These are phyloP conservation scores for Torulaspora maleeae DNA, from an alignment of 805 yeast species.

Conservation along the genomic window DNA sequence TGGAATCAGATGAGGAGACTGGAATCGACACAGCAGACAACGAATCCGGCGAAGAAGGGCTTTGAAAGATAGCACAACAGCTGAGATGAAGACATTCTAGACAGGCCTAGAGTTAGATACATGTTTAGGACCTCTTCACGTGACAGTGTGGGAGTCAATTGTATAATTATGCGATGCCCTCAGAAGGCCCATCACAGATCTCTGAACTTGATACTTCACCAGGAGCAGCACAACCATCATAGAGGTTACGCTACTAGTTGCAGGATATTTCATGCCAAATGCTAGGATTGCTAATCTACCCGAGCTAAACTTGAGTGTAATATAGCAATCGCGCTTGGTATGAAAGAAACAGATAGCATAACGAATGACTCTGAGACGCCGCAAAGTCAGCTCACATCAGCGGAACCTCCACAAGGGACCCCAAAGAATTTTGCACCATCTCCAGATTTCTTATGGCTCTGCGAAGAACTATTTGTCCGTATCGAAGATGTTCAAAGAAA, in stretches of 20 bases:
- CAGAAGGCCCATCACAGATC: not conserved
- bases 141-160: not conserved
- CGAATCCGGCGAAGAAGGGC: not conserved
- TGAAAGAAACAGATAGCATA: not conserved
- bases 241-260: not conserved
- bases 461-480: constrained; percentile 32
- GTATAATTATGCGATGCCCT: not conserved
- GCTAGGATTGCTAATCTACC: not conserved
- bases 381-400: not conserved
- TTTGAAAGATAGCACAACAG: not conserved
- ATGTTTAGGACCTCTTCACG: not conserved
- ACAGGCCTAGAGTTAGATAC: no score
- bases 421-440: constrained; percentile 34
- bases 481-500: constrained; percentile 24
- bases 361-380: not conserved
- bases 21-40: constrained; percentile 24
- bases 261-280: not conserved
- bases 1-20: constrained; percentile 21
- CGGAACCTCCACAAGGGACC: not conserved
- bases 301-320: not conserved
- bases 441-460: constrained; percentile 39
- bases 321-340: not conserved
- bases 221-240: not conserved
- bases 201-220: not conserved
- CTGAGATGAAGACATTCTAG: not conserved